Base-by-base conservation (phyloP, 371 early-diverging fungal species). In the Circinella umbellata region DNA sequence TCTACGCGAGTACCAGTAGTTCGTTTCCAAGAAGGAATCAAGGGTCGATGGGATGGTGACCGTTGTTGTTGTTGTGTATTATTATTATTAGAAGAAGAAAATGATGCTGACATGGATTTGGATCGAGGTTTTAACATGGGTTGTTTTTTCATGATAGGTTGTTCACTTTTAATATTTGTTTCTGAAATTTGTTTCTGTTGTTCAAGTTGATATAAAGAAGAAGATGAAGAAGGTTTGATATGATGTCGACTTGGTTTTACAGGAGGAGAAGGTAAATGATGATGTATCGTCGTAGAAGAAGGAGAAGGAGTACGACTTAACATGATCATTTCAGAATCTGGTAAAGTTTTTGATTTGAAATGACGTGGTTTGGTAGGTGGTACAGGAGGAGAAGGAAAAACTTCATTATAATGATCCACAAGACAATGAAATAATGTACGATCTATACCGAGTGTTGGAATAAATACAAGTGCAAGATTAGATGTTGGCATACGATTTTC, bases 391-490 rank as follows among this genome's bases (percentile, higher is more conserved):
- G 77, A 77, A 4, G 69, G 62, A 48, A 61, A 72, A 34, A 46
- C 48, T 5, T 61, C 66, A 35, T 42, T 18, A 69, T 73, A 71
- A 61, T 80, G 68, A 18, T 84, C 81, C n/a, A 86, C 72, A 71
- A 86, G 78, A 37, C 81, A 80, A 42, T 81, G 82, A 65, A 94
- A 92, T 15, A 95, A 74, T 7, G 84, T 82, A 39, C 93, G 89
- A 2, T 91, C 88, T 18, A 95, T 88, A 27, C 90, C 88, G 3
- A 94, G 76, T 0, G 92, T 94, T 8, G 94, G 94, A 37, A 91
- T 88, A 76, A 95, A 95, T 1, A 95, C 91, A 17, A 94, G 84
- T 0, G 91, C 92, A 27, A 95, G 82, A 72, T 95, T 95, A 14
- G 89, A 86, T 6, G 89, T 82, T 11, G 87, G 92, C 95, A 95